Conservation (phyloP, 805 yeast genomes). For the Monosporozyma unispora region DNA sequence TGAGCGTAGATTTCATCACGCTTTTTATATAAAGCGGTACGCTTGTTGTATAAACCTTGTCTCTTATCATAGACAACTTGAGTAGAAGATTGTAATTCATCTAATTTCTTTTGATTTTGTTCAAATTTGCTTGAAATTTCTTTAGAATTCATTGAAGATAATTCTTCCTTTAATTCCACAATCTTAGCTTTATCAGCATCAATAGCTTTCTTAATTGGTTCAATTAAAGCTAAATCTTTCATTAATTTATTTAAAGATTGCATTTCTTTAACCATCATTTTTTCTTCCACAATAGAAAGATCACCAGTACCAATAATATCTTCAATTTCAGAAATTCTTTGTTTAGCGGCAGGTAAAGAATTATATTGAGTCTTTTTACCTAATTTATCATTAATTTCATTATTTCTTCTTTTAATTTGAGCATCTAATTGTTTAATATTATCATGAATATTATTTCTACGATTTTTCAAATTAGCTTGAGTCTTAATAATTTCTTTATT, state of each 20-base stretch:
- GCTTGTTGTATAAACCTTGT: conserved; percentile 51
- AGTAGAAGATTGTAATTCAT: conserved; percentile 50
- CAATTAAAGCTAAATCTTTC: conserved; percentile 67
- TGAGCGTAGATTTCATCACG: conserved; percentile 60
- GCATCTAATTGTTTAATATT: conserved; percentile 66
- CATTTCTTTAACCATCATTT: conserved; percentile 76
- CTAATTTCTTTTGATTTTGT: conserved; percentile 57
- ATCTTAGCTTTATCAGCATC: conserved; percentile 72
- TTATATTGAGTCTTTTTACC: conserved; percentile 50
- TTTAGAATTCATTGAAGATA: conserved; percentile 46
- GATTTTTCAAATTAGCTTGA: conserved; percentile 39
- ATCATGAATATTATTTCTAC: conserved; percentile 42
- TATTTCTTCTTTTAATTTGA: conserved; percentile 61
- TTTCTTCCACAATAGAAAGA: conserved; percentile 85
- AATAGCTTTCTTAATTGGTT: conserved; percentile 66
- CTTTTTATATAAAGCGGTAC: conserved; percentile 56
- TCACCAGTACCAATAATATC: conserved; percentile 66
- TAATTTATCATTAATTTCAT: conserved; percentile 52
- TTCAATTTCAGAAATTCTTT: conserved; percentile 58
- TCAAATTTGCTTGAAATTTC: conserved; percentile 65
- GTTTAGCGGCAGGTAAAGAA: conserved; percentile 58
- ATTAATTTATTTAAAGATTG: conserved; percentile 70
- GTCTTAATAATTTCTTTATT: conserved; percentile 38
- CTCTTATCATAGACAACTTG: conserved; percentile 60
- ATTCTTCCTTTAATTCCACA: conserved; percentile 60